These are phyloP conservation scores for Albatrellus sp. DNA, from an alignment of 1,284 basidiomycete genomes.

Conservation along the genomic window DNA sequence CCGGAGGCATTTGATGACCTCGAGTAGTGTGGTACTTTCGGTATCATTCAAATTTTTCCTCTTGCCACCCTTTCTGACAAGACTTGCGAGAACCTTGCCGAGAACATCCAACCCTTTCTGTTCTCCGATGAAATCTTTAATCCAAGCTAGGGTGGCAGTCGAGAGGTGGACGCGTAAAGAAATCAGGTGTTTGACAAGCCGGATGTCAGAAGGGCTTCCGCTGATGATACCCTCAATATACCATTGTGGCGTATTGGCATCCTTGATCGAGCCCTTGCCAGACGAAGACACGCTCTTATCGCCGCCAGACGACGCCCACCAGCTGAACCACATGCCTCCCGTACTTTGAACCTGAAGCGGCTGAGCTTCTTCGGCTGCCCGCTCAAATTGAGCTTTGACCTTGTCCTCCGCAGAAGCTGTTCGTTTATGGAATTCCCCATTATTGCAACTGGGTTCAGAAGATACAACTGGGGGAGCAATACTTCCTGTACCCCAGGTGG, in stretches of 20 bases:
- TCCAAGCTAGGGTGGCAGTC: conserved; percentile 71
- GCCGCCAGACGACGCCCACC: conserved; percentile 58
- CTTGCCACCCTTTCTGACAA: conserved; percentile 56
- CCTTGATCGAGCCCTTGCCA: conserved; percentile 22
- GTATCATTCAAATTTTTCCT: conserved; percentile 44
- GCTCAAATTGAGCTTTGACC: conserved; percentile 17
- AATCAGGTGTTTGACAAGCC: conserved; percentile 69
- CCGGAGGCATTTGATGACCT: conserved; percentile 70
- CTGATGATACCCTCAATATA: conserved; percentile 49
- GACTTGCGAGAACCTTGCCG: conserved; percentile 37
- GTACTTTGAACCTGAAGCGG: conserved; percentile 54
- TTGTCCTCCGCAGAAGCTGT: conserved; percentile 12
- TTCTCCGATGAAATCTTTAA: conserved; percentile 59
- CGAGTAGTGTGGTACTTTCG: conserved; percentile 58
- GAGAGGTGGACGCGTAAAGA: conserved; percentile 80
- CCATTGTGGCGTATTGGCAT: conserved; percentile 28
- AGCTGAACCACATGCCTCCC: conserved; percentile 63
- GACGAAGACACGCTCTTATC: conserved; percentile 23
- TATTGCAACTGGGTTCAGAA: conserved; percentile 22
- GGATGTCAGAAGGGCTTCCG: conserved; percentile 40
- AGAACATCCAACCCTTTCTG: conserved; percentile 61
- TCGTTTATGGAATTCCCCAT: conserved; percentile 24
- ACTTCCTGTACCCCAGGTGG: conserved; percentile 43
- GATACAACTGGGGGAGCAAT: conserved; percentile 22
- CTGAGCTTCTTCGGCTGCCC: conserved; percentile 14